Base-by-base conservation (phyloP, 108 stramenopile species). In the Skeletonema menzelii region DNA sequence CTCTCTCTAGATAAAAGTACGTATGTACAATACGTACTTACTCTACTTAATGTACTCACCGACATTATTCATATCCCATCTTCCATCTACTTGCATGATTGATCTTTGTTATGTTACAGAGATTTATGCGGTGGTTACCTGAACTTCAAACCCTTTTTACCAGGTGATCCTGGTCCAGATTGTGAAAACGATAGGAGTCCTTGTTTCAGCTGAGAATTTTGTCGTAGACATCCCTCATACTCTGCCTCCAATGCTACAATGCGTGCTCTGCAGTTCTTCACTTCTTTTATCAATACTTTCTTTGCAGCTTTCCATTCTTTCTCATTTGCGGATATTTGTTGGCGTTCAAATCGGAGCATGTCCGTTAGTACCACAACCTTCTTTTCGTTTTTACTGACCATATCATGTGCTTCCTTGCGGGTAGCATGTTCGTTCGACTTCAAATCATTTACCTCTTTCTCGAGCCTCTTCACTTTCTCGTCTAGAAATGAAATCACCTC, bases 401-500 rank as follows among this genome's bases (percentile, higher is more conserved):
- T 56, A 30, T 85, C 82, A 22, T 79, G 30, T 10, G 79, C 70
- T 20, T 85, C 83, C 69, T 82, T 72, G 13, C 63, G 56, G 2
- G 67, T 55, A 15, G 56, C 38, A 24, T 31, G 79, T 26, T 80
- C 72, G 24, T 80, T 85, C 28, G 79, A 77, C 49, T 84, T 81
- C 35, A 80, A 70, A 2, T 67, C 69, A 13, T 61, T 17, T 10
- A 83, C 77, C 56, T 72, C 60, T 34, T 56, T 61, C 69, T 96
- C 95, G 55, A 96, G 71, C 34, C 82, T 85, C 66, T 91, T 89
- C 6, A 92, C 92, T 12, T 83, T 86, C 15, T 82, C 85, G 76
- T 96, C 95, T 47, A 96, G 77, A 70, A 91, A 96, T 26, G 89
- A 88, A 85, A 96, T 96, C 22, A 96, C 95, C 68, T 96, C 95